A percentile compares a stretch with the other conserved stretches of the same genome.
Conservation (phyloP, 768 basidiomycete genomes). For the Kwoniella mangroviensis region DNA sequence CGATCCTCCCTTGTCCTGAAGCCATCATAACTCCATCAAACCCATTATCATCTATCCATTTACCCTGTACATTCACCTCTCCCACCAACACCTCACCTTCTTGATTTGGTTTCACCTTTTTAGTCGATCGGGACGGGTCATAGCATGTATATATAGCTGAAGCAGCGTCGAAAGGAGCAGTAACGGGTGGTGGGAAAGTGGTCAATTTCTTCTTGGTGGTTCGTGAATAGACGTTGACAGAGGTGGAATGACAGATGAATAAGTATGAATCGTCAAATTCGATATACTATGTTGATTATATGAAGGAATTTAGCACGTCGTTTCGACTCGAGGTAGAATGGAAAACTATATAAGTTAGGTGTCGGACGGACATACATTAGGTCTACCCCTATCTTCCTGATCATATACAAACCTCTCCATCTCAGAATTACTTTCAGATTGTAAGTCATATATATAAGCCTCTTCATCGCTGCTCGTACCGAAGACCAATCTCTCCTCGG, state of each 20-base stretch:
- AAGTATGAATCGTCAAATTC: conserved; percentile 49
- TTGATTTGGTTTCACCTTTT: background rate
- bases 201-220: conserved; percentile 17
- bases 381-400: conserved; percentile 15
- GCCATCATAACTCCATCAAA: conserved; percentile 6
- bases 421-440: conserved; percentile 22
- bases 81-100: background rate
- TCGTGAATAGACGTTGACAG: conserved; percentile 35
- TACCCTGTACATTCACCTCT: conserved; percentile 1
- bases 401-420: conserved; percentile 13
- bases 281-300: conserved; percentile 30
- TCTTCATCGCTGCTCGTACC: conserved; percentile 34
- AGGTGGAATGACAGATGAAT: conserved; percentile 30
- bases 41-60: conserved; percentile 11
- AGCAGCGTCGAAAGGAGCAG: conserved; percentile 1
- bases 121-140: background rate
- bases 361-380: conserved; percentile 9
- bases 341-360: background rate
- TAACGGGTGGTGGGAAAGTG: conserved; percentile 28
- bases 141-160: conserved; percentile 11
- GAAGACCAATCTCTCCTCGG: conserved; percentile 34
- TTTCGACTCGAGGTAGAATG: too few relatives aligned
- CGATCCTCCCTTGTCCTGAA: background rate
- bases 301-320: background rate
- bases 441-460: conserved; percentile 45